Evolutionary conservation across 352 stramenopile genomes (phyloP), one percentile per base, ranked within the genome.

Genomic region (Globisporangium emineosum): DNA sequence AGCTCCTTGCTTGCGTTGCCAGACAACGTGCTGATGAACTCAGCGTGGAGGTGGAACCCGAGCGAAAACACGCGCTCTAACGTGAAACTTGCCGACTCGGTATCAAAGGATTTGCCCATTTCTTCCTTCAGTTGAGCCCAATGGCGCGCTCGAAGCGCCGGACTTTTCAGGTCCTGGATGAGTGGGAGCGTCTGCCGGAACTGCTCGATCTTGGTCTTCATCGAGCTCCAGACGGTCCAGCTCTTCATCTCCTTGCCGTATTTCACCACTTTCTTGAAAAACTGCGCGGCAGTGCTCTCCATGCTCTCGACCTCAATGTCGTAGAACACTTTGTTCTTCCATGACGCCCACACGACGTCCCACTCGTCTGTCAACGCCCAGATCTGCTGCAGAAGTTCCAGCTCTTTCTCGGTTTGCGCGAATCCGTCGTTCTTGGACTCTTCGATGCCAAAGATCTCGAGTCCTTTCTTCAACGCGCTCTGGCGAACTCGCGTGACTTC

Each of bases 141-240:
- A 63, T 98, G 93, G 40, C 91, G 84, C 9, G 85, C 67, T 9
- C 93, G 83, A 33, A 98, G 63, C 8, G 91, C 91, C 25, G 90
- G 89, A 40, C 90, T 97, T 65, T 97, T 96, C 1, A 98, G 76
- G 51, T 98, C 91, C 69, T 97, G 88, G 55, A 98, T 98, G 4
- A 98, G 68, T n/a, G 90, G 91, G 42, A 98, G 70, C 0, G 90
- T 97, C 58, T 97, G 91, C 17, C 97, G 80, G 64, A 92, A 91
- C 67, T 98, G 96, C 52, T 98, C 93, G 51, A 98, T 97, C 61
- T 97, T 98, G 2, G 91, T 88, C 64, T 96, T 93, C 77, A 97
- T 97, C 12, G 94, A 83, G 51, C 80, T 91, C 91, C 92, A 98
- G 25, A 90, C 86, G 1, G 77, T 78, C 93, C 93, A 98, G 55